Base-by-base conservation (phyloP, 2,329 filamentous ascomycete species). In the Colletotrichum endophyticum region DNA sequence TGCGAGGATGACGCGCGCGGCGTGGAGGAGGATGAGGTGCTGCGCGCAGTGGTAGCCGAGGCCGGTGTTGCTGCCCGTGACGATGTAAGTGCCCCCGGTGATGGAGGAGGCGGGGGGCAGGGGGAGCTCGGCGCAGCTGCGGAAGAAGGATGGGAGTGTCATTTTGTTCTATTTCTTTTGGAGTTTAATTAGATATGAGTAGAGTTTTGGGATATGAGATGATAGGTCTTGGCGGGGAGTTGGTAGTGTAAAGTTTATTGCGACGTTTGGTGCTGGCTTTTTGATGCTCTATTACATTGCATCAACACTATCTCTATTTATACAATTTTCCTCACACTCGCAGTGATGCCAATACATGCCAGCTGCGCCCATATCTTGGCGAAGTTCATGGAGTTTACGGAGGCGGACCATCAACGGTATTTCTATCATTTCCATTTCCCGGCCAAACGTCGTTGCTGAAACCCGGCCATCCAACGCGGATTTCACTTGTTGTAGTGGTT, bases 321-420 rank as follows among this genome's bases (percentile, higher is more conserved):
- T 44, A 44, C 5, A 0, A n/a, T 19, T 44, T 0, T 2, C 6
- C 36, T 2, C 11, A 0, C 16, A 11, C 36, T 44, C 16, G 16
- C 2, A 0, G 36, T n/a, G 36, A 44, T 44, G 16, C 36, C 1
- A 1, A 19, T 19, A 3, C 5, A 4, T 19, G 4, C 36, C 12
- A 22, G 1, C 56, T 19, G 1, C 56, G n/a, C 13, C 13, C 13
- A 6, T 59, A n/a, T n/a, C 12, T 28, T 19, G 13, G 19, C 6
- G 9, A 56, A 4, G 0, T 61, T 2, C 15, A 19, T 61, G 57
- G 57, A 28, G 27, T 61, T 30, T 28, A 32, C 27, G 27, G 28
- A 32, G 8, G 27, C 27, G 27, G 57, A 61, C 9, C 16, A 61
- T 8, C n/a, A 4, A 19, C 27, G 25, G 13, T 19, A 9, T 32